phyloP scores from a whole-genome alignment of 2,329 filamentous ascomycete species.

The Penicillium olsonii region DNA sequence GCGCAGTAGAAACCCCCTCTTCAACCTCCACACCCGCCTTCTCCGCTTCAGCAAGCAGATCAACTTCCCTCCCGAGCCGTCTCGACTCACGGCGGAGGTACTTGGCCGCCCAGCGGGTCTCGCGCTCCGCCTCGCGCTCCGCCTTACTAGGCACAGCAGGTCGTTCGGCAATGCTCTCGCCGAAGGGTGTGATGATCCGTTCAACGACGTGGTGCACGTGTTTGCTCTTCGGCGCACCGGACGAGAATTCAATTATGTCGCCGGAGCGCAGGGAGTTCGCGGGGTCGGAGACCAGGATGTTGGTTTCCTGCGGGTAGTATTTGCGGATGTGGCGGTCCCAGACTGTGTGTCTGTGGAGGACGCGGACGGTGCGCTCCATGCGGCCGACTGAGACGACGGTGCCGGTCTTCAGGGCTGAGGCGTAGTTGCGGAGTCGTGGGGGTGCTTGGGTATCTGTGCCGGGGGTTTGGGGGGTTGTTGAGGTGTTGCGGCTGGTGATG shows the following conservation, averaged over 20 bases:
- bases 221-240: constrained; percentile 40
- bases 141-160: constrained; percentile 38
- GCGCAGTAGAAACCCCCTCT: constrained; percentile 16
- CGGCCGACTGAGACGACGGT: constrained; percentile 44
- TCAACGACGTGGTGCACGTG: constrained; percentile 45
- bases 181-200: constrained; percentile 46
- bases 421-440: constrained; percentile 37
- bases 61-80: constrained; percentile 20
- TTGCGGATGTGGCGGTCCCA: constrained; percentile 43
- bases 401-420: constrained; percentile 38
- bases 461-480: constrained; percentile 15
- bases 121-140: constrained; percentile 36
- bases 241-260: constrained; percentile 48
- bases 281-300: constrained; percentile 41
- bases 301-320: constrained; percentile 37
- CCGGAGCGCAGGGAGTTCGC: constrained; percentile 44
- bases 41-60: constrained; percentile 22
- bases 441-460: constrained; percentile 21
- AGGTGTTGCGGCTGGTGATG: constrained; percentile 21
- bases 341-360: constrained; percentile 34
- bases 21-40: constrained; percentile 23
- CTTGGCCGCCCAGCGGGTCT: constrained; percentile 34
- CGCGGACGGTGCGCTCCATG: constrained; percentile 45
- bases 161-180: constrained; percentile 35
- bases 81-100: constrained; percentile 32